Conservation (phyloP, 2,329 filamentous ascomycete species). For the Cordyceps cateniannulata region DNA sequence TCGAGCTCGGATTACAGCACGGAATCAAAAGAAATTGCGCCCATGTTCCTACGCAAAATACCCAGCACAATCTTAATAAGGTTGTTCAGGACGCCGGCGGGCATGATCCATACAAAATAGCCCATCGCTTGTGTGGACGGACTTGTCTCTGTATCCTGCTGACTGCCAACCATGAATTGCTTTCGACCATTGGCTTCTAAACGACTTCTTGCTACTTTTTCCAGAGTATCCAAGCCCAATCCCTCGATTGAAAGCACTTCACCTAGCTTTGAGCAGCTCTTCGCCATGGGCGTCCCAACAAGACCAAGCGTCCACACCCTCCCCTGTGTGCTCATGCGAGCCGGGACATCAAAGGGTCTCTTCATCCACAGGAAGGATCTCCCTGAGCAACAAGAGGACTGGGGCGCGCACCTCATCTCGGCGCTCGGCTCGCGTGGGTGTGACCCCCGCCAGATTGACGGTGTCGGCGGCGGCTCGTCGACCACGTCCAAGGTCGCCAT, state of each 20-base stretch:
- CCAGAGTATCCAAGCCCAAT: background rate
- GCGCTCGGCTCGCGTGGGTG: constrained; percentile 49
- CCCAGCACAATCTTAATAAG: too few relatives aligned
- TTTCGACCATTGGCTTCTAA: background rate
- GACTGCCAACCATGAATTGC: background rate
- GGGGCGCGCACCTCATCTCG: constrained; percentile 45
- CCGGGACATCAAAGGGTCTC: constrained; percentile 56
- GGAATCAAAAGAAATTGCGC: too few relatives aligned
- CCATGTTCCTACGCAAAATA: too few relatives aligned
- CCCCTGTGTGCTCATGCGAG: constrained; percentile 53
- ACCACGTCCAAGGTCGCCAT: constrained; percentile 58
- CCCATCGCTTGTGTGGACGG: background rate
- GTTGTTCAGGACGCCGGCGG: too few relatives aligned
- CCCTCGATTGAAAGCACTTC: background rate
- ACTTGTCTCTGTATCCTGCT: background rate
- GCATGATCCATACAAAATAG: background rate
- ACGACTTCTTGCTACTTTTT: background rate
- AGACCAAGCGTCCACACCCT: constrained; percentile 20
- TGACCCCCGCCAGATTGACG: constrained; percentile 54
- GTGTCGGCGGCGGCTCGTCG: constrained; percentile 54
- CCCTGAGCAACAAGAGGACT: constrained; percentile 37
- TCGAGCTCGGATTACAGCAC: too few relatives aligned
- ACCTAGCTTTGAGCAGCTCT: background rate
- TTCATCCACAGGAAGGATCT: constrained; percentile 50
- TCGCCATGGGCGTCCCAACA: constrained; percentile 8